phyloP scores from a whole-genome alignment of 345 rosid species.

The Populus euphratica region DNA sequence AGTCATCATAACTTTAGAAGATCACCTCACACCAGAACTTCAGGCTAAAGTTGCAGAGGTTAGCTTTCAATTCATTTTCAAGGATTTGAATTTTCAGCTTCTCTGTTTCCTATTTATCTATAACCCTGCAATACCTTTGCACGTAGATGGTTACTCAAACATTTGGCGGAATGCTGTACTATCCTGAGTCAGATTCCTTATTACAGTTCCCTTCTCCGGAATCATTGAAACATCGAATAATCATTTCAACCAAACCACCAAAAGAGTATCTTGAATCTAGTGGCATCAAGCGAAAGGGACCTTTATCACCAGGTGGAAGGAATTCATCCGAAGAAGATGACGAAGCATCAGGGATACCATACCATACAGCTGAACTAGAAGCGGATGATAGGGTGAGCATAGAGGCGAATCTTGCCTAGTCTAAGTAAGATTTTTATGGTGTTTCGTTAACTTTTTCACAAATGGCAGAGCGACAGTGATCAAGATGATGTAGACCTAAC shows the following conservation, averaged over 20 bases:
- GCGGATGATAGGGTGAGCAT: slow-evolving; percentile 23
- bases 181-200: slow-evolving; percentile 66
- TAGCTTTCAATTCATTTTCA: not conserved
- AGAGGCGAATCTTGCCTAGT: not conserved
- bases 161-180: slow-evolving; percentile 69
- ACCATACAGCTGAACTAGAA: slow-evolving; percentile 2
- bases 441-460: not conserved
- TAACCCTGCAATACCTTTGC: slow-evolving; percentile 4
- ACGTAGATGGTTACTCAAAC: slow-evolving; percentile 69
- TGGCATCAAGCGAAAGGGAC: slow-evolving; percentile 33
- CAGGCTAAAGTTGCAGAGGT: slow-evolving; percentile 89
- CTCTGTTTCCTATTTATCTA: not conserved
- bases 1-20: slow-evolving; percentile 90
- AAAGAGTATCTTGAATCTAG: slow-evolving; percentile 70
- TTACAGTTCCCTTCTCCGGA: slow-evolving; percentile 78
- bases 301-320: slow-evolving; percentile 18
- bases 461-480: slow-evolving; percentile 27
- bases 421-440: not conserved
- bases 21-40: slow-evolving; percentile 77
- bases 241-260: slow-evolving; percentile 94
- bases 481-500: slow-evolving; percentile 25
- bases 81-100: slow-evolving; percentile 10
- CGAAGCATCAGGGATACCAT: slow-evolving; percentile 20
- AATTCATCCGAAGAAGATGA: slow-evolving; percentile 43
- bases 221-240: slow-evolving; percentile 54